phyloP scores from a whole-genome alignment of 106 monocot species.

The Dendrobium huoshanense region DNA sequence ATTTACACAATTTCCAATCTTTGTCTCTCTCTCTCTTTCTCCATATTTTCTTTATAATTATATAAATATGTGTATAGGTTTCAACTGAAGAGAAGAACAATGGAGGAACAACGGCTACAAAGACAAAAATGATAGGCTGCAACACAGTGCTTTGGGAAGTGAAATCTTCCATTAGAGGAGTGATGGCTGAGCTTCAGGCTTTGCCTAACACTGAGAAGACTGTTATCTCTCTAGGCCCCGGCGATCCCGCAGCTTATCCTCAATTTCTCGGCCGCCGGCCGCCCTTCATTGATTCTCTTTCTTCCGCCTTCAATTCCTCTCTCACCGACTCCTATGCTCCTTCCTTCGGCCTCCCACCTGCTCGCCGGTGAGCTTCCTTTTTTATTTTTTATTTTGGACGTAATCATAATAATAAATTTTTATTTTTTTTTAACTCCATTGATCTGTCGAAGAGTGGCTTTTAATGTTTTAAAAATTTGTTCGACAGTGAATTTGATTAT shows the following conservation, averaged over 20 bases:
- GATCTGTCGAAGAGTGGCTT: too few species aligned
- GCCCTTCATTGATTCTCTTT: conserved; percentile 21
- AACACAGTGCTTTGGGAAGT: conserved; percentile 38
- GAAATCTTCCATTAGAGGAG: conserved; percentile 56
- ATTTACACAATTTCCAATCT: neutral
- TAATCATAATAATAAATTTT: too few species aligned
- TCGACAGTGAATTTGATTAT: too few species aligned
- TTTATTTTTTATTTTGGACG: neutral
- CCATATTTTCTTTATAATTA: neutral
- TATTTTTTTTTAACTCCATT: too few species aligned
- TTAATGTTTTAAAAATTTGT: too few species aligned
- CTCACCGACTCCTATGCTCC: conserved; percentile 65
- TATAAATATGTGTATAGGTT: neutral
- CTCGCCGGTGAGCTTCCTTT: conserved; percentile 34
- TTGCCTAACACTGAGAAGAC: conserved; percentile 32
- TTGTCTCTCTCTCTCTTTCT: neutral
- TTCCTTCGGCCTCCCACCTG: conserved; percentile 48
- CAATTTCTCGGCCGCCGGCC: conserved; percentile 29
- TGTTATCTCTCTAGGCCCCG: conserved; percentile 64
- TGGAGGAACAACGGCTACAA: neutral
- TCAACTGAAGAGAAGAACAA: neutral
- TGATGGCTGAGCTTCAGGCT: conserved; percentile 46
- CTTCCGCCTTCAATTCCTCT: conserved; percentile 20
- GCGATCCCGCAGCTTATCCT: conserved; percentile 46
- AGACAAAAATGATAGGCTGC: conserved; percentile 19